A percentile compares a stretch with the other conserved stretches of the same genome.
Evolutionary conservation across 179 eudicot genomes (phyloP).

Genomic region (Silene noctiflora): DNA sequence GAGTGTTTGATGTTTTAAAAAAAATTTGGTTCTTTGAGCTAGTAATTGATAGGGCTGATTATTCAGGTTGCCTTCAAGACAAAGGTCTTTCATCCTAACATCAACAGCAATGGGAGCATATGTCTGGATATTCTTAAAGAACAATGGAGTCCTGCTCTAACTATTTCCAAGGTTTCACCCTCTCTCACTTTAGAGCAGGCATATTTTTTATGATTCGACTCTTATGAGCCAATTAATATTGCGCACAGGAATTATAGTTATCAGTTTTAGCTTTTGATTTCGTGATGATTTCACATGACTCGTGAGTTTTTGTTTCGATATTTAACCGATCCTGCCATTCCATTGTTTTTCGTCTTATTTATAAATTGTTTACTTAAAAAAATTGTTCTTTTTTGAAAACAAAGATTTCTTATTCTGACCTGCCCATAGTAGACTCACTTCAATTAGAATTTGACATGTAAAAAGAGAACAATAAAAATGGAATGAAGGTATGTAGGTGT

Average conservation of each 20-base stretch:
- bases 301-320: no score
- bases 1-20: not conserved
- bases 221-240: no score
- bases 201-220: no score
- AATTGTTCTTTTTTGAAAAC: no score
- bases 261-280: no score
- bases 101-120: constrained; percentile 42
- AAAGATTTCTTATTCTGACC: no score
- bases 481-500: not conserved
- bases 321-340: no score
- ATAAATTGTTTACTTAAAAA: no score
- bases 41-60: not conserved
- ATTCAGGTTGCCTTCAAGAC: constrained; percentile 42
- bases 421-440: not conserved
- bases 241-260: no score
- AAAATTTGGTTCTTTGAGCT: not conserved
- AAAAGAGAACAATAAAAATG: not conserved
- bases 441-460: not conserved
- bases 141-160: constrained; percentile 44
- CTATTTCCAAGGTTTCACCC: constrained; percentile 36
- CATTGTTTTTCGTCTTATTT: no score
- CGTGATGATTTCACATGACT: no score
- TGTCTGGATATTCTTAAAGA: constrained; percentile 41
- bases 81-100: constrained; percentile 39
- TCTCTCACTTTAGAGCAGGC: not conserved